Evolutionary conservation across 768 basidiomycete genomes (phyloP), one percentile per base, ranked within the genome.

Genomic region (Thelephora aurantiotincta): DNA sequence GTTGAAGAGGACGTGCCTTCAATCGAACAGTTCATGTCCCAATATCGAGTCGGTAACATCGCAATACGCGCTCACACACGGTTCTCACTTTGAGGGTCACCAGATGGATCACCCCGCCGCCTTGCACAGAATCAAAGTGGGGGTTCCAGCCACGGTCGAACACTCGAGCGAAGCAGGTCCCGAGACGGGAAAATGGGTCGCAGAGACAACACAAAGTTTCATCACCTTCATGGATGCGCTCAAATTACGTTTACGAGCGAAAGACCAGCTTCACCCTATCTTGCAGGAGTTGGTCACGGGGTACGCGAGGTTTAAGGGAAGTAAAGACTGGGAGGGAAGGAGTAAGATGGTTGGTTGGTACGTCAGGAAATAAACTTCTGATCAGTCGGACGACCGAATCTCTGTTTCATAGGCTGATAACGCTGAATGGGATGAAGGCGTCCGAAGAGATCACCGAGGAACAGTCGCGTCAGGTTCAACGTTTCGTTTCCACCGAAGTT

Each of bases 191-290:
- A 96, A 97, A 63, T 92, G 88, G 86, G 90, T 99, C 20, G 94
- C 94, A 7, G 90, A 97, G 63, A 97, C 94, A 5, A 98, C 94
- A 0, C 89, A 94, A 74, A 85, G 81, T 61, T 99, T 98, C 52
- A 98, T 99, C 54, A 98, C 94, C 0, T 93, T 98, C 54, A 96
- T 98, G 89, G 96, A 99, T 55, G 94, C 92, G 1, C 71, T 98
- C 22, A 93, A 92, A 58, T 71, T 98, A 44, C 80, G 84, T 9
- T 67, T 97, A 55, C 77, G 91, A n/a, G 94, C 96, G 2, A 99
- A 97, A 61, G 96, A 98, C 57, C 91, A 96, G 57, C 71, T 99
- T 2, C 93, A 98, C 61, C 92, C 93, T 0, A 78, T 96, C 51
- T 61, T 98, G 38, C 90, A 94, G 53, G 96, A 94, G 54, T 77